These are phyloP conservation scores for Takashimella tepidaria DNA, from an alignment of 1,284 basidiomycete genomes.

Conservation along the genomic window DNA sequence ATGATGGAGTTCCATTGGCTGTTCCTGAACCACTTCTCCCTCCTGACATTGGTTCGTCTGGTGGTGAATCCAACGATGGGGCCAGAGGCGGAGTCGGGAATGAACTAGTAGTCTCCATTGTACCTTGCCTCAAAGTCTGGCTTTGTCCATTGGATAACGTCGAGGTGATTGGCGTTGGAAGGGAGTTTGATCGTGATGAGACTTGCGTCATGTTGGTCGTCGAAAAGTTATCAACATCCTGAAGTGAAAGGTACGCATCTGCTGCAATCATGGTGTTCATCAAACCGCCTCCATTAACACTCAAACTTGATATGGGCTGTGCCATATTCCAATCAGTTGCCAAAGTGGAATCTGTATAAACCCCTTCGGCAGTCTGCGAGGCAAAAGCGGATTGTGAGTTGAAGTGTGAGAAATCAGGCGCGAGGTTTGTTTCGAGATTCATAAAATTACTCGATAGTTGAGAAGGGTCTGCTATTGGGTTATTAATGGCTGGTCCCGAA, in stretches of 20 bases:
- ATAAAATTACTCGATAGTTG: not conserved
- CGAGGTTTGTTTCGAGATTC: too few relatives aligned
- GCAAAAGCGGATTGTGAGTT: not conserved
- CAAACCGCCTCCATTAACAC: too few relatives aligned
- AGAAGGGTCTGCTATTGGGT: not conserved
- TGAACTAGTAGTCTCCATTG: slow-evolving; percentile 1
- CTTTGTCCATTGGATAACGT: too few relatives aligned
- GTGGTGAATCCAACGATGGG: not conserved
- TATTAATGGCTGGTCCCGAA: not conserved
- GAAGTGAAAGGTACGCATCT: too few relatives aligned
- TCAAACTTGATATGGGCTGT: too few relatives aligned
- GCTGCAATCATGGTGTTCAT: too few relatives aligned
- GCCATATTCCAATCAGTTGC: too few relatives aligned
- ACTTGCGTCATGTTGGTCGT: too few relatives aligned
- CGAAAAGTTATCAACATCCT: too few relatives aligned
- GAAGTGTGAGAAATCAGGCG: not conserved
- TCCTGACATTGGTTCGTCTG: not conserved
- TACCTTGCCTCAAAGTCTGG: too few relatives aligned
- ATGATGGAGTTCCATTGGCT: slow-evolving; percentile 1
- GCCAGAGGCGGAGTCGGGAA: not conserved
- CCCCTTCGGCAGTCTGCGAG: too few relatives aligned
- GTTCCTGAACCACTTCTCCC: not conserved
- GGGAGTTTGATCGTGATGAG: not conserved
- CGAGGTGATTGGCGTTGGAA: not conserved
- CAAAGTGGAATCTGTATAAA: too few relatives aligned